These are phyloP conservation scores for Chaetomium olivaceum DNA, from an alignment of 2,329 filamentous ascomycete genomes.

Conservation along the genomic window DNA sequence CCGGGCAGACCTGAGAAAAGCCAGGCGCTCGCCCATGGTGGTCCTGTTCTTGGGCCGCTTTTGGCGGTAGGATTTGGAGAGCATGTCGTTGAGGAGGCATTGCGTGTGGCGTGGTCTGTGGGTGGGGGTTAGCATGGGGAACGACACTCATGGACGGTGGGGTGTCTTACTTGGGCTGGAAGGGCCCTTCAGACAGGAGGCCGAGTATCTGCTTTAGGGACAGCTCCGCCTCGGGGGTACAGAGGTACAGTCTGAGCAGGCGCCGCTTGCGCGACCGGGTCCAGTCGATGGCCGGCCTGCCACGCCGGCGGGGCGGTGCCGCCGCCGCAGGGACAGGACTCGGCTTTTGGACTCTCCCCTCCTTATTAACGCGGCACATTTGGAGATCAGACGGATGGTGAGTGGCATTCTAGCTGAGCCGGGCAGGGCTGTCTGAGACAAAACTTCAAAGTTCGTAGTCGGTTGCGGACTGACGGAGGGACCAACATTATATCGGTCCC, in stretches of 20 bases:
- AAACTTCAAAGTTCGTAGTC: background rate
- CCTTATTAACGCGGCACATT: constrained; percentile 17
- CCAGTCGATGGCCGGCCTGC: constrained; percentile 24
- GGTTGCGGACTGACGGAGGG: background rate
- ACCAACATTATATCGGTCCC: constrained; percentile 8
- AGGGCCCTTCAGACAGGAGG: constrained; percentile 18
- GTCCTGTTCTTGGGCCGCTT: constrained; percentile 22
- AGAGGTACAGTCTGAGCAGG: constrained; percentile 24
- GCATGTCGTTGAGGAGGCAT: constrained; percentile 26
- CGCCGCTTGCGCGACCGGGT: constrained; percentile 19
- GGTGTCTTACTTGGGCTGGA: constrained; percentile 22
- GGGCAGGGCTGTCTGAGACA: background rate
- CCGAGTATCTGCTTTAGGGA: constrained; percentile 23
- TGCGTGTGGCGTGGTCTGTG: constrained; percentile 24
- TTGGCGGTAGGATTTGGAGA: constrained; percentile 27
- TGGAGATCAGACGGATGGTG: background rate
- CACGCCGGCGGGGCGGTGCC: constrained; percentile 15
- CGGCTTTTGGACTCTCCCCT: constrained; percentile 18
- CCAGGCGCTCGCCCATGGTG: constrained; percentile 18
- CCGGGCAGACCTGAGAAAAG: constrained; percentile 20
- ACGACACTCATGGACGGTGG: background rate
- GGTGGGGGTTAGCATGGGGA: background rate
- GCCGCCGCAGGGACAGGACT: background rate
- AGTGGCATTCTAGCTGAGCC: background rate
- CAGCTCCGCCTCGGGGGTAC: constrained; percentile 25